A percentile compares a stretch with the other conserved stretches of the same genome.
Conservation (phyloP, 495 filamentous ascomycete species). For the Penicillium samsonianum region DNA sequence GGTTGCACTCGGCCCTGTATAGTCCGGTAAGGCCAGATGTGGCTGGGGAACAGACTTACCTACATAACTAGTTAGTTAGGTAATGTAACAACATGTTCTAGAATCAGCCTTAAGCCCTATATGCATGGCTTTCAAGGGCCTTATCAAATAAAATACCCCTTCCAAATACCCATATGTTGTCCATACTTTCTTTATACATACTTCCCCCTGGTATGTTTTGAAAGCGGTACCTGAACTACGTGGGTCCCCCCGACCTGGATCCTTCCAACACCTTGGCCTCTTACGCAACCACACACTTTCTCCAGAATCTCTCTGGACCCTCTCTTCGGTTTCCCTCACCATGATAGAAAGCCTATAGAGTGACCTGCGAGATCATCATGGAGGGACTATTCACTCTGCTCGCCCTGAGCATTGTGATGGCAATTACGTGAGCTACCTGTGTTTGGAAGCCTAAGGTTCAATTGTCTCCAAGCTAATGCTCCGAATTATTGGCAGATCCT, state of each 20-base stretch:
- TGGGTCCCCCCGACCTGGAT: slow-evolving; percentile 12
- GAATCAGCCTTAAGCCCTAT: not conserved
- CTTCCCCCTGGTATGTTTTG: slow-evolving; percentile 6
- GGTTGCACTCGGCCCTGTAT: not conserved
- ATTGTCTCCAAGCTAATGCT: slow-evolving; percentile 18
- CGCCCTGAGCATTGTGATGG: slow-evolving; percentile 87
- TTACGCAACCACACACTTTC: slow-evolving; percentile 4
- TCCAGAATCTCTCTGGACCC: not conserved
- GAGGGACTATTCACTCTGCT: slow-evolving; percentile 88
- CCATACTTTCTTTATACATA: not conserved
- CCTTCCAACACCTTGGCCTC: slow-evolving; percentile 13
- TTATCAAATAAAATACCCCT: not conserved
- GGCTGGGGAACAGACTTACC: not conserved
- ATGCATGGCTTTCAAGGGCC: not conserved
- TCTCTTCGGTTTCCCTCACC: slow-evolving; percentile 3
- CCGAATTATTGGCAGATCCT: slow-evolving; percentile 65
- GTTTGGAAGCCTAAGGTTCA: slow-evolving; percentile 12
- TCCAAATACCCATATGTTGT: not conserved
- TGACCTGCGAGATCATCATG: slow-evolving; percentile 45
- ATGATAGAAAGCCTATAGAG: slow-evolving; percentile 32
- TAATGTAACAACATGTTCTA: not conserved
- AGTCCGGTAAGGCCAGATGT: not conserved
- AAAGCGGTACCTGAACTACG: slow-evolving; percentile 17
- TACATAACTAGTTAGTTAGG: too few relatives aligned
- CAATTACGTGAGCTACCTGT: slow-evolving; percentile 70